Evolutionary conservation across 148 eudicot species (phyloP).

Genomic region (Vaccinium darrowii): DNA sequence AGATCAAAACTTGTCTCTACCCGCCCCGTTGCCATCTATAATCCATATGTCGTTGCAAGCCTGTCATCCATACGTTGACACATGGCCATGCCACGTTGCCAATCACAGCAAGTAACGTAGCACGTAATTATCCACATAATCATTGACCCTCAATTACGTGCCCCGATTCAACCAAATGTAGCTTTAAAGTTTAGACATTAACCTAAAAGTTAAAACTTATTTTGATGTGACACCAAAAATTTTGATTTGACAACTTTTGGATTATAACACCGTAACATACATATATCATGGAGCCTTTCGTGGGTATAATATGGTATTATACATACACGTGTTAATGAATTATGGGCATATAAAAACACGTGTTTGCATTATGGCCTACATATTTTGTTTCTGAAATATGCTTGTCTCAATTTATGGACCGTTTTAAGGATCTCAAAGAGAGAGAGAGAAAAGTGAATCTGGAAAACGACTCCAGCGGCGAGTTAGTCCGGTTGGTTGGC

Average conservation of each 20-base stretch:
- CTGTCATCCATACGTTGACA: neutral
- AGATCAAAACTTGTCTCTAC: neutral
- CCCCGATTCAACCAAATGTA: neutral
- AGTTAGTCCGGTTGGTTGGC: neutral
- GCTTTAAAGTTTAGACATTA: neutral
- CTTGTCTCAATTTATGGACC: neutral
- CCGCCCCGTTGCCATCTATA: neutral
- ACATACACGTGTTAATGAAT: neutral
- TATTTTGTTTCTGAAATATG: neutral
- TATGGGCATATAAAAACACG: constrained; percentile 13
- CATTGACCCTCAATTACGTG: neutral
- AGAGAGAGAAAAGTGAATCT: neutral
- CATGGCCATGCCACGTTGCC: neutral
- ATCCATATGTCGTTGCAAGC: too few relatives aligned
- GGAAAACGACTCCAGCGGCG: neutral
- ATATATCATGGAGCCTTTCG: neutral
- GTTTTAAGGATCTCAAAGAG: neutral
- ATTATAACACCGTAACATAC: neutral
- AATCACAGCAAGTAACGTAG: neutral
- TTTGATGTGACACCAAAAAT: neutral
- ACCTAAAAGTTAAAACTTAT: neutral
- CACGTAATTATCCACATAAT: neutral
- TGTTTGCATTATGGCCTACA: constrained; percentile 20
- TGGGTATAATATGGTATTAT: neutral
- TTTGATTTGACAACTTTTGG: constrained; percentile 7